Evolutionary conservation across 768 basidiomycete species (phyloP).

Genomic region (Tubosaeta sp.): DNA sequence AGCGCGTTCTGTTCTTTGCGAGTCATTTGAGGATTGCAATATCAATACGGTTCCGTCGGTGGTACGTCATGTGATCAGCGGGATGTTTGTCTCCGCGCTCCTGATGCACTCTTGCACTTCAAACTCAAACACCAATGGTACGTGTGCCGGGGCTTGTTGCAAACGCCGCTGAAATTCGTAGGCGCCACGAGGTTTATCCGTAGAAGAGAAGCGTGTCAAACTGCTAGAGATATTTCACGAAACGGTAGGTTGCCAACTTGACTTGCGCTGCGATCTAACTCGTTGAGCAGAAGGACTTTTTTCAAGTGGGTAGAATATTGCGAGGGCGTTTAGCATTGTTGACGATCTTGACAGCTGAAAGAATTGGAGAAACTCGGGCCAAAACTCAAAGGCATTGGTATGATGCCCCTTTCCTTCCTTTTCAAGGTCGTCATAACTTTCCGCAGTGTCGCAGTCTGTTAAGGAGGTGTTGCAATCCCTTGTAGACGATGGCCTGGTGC

Average conservation of each 20-base stretch:
- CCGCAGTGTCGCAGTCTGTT: conserved; percentile 78
- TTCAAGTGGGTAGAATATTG: conserved; percentile 39
- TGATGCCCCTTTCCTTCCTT: conserved; percentile 3
- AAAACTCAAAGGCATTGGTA: conserved; percentile 90
- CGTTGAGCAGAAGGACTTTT: conserved; percentile 71
- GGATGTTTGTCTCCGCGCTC: neutral
- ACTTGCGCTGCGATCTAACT: neutral
- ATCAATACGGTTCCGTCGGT: no score
- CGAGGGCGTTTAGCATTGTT: neutral
- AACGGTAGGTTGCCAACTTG: conserved; percentile 43
- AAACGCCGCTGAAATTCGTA: conserved; percentile 20
- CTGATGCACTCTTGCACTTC: conserved; percentile 1
- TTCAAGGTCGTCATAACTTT: neutral
- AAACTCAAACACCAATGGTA: conserved; percentile 15
- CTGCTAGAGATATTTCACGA: conserved; percentile 93
- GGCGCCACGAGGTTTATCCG: conserved; percentile 82
- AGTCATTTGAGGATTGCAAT: neutral
- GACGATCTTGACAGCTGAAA: conserved; percentile 53
- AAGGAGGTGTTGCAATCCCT: conserved; percentile 89
- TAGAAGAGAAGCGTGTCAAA: conserved; percentile 86
- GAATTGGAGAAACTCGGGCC: conserved; percentile 88
- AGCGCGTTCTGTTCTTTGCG: conserved; percentile 9
- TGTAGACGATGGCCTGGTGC: conserved; percentile 82
- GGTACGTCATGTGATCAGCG: conserved; percentile 25
- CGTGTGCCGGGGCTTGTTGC: neutral